A percentile compares a stretch with the other conserved stretches of the same genome.
Conservation (phyloP, 345 rosid species). For the Toxicodendron radicans region DNA sequence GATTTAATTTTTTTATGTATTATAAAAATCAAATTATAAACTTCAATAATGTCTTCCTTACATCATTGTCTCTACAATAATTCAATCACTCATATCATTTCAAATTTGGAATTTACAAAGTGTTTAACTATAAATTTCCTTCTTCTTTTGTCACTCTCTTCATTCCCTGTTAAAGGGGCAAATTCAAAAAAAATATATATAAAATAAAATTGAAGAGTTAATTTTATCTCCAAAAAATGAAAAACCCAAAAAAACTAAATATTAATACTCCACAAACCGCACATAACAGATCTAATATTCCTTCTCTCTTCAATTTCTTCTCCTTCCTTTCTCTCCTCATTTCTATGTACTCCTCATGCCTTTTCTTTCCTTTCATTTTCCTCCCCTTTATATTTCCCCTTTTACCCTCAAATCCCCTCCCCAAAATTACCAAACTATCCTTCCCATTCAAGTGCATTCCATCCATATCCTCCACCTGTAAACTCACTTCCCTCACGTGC, state of each 20-base stretch:
- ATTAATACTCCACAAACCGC: slow-evolving; percentile 45
- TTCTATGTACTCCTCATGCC: slow-evolving; percentile 42
- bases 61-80: not conserved
- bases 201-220: too few relatives aligned
- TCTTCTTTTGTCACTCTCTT: not conserved
- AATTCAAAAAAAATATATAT: not conserved
- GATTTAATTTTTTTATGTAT: too few relatives aligned
- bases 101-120: not conserved
- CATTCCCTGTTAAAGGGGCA: too few relatives aligned
- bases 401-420: slow-evolving; percentile 46
- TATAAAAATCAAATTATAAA: too few relatives aligned
- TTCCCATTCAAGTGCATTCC: slow-evolving; percentile 62
- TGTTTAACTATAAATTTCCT: not conserved
- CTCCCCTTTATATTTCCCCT: slow-evolving; percentile 36
- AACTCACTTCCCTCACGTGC: slow-evolving; percentile 71
- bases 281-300: slow-evolving; percentile 50
- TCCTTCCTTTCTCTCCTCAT: slow-evolving; percentile 55
- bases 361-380: slow-evolving; percentile 35
- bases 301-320: slow-evolving; percentile 44
- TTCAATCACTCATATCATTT: not conserved
- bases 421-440: slow-evolving; percentile 58
- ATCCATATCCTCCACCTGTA: slow-evolving; percentile 70
- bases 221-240: slow-evolving; percentile 29
- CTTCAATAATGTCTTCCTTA: not conserved
- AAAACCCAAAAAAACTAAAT: slow-evolving; percentile 35